Evolutionary conservation across 2,329 filamentous ascomycete genomes (phyloP), one percentile per base, ranked within the genome.

Genomic region (Colletotrichum falcatum): DNA sequence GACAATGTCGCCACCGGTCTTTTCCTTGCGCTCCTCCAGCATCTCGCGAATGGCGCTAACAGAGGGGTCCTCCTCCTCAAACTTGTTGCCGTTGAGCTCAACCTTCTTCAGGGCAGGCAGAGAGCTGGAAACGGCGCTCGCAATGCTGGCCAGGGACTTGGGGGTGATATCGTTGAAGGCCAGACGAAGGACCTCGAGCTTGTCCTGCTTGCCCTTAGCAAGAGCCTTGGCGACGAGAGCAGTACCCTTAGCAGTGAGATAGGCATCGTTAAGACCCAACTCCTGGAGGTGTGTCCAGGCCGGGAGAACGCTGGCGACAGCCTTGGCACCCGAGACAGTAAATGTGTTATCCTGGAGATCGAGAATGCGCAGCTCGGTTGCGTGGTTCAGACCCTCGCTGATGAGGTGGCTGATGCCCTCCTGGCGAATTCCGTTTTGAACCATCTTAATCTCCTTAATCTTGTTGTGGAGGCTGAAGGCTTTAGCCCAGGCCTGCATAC

Each of bases 331-430:
- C 73, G 88, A 86, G 48, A 91, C 81, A 12, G 95, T 98, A 80
- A 98, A 98, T 0, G 96, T 98, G 83, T 99, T 99, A 83, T 99
- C 96, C 81, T 99, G 95, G 72, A 99, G 85, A 83, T 99, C 96
- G 63, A 99, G 84, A 18, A 94, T 88, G 78, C 91, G 86, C 65
- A 99, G 87, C 54, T 85, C 84, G 39, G 84, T 86, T 61, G 94
- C 89, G 76, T 93, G 87, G 73, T 87, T 89, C 63, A 99, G 86
- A 72, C 96, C 96, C 63, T 95, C 86, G 71, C 89, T 90, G 73
- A 99, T 84, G 66, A 99, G 85, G 74, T 92, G 88, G 58, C 91
- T 91, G 77, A 98, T 96, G 71, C 96, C 96, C 81, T 98, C 94
- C 79, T 95, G 94, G 53, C 96, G 89, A 75, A 99, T 99, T 62